phyloP scores from a whole-genome alignment of 164 flowering plant genomes.

The Malania oleifera region DNA sequence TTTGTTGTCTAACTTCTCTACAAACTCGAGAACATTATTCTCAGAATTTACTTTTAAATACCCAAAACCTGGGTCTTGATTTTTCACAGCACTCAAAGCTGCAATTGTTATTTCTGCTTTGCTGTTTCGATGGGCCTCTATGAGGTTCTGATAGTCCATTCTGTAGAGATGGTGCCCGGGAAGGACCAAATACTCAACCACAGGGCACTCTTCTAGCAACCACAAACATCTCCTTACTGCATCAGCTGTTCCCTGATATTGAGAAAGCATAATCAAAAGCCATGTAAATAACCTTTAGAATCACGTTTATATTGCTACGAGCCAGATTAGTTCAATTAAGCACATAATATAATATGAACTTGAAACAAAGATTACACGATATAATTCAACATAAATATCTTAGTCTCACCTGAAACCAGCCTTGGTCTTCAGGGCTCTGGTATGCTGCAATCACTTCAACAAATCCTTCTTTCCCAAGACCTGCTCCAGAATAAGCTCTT shows the following conservation, averaged over 20 bases:
- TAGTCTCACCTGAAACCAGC: conserved; percentile 65
- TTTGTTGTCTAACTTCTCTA: conserved; percentile 20
- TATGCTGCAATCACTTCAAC: conserved; percentile 79
- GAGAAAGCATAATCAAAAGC: not conserved
- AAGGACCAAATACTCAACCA: conserved; percentile 58
- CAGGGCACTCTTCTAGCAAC: conserved; percentile 65
- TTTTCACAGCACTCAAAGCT: conserved; percentile 24
- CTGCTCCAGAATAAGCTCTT: conserved; percentile 55
- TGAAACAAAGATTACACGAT: too few relatives aligned
- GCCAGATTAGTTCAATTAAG: too few relatives aligned
- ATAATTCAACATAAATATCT: too few relatives aligned
- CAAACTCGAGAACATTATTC: conserved; percentile 35
- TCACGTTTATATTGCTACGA: too few relatives aligned
- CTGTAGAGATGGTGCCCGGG: conserved; percentile 89
- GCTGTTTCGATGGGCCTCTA: conserved; percentile 45
- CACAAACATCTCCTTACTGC: conserved; percentile 80
- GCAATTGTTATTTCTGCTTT: conserved; percentile 64
- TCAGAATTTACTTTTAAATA: conserved; percentile 34
- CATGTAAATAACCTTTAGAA: not conserved
- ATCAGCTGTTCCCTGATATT: conserved; percentile 70
- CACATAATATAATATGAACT: too few relatives aligned
- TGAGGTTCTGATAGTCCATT: conserved; percentile 73
- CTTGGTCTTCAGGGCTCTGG: conserved; percentile 61
- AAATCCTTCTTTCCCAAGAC: conserved; percentile 56
- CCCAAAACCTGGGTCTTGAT: conserved; percentile 44